Evolutionary conservation across 495 filamentous ascomycete species (phyloP), one percentile per base, ranked within the genome.

Genomic region (Parmelia sp.): DNA sequence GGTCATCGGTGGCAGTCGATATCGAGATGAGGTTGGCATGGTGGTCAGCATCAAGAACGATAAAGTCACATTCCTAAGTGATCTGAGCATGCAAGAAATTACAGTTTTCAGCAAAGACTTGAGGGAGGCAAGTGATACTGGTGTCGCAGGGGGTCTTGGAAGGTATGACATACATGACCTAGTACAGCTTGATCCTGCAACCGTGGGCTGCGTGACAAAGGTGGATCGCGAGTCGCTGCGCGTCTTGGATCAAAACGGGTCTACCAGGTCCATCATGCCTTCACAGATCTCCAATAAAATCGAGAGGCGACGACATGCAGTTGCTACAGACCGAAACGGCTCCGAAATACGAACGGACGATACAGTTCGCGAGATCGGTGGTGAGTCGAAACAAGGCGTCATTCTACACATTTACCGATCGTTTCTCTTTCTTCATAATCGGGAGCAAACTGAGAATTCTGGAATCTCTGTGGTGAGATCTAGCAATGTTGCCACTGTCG

Each of bases 21-120:
- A 88, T 73, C 83, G 87, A 61, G 94, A 97, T 69, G 95, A 97
- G 75, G 85, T 96, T 56, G 95, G 95, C 70, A 96, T 97, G 89
- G 92, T 99, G 17, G 90, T 96, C 53, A 88, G 90, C 72, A 94
- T 96, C 65, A 86, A 84, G 65, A 88, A 92, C 36, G 95, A 97
- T 72, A 85, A 87, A 27, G 92, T 99, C 55, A 97, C 95, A 2
- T 76, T 99, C 60, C 76, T 97, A 36, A 95, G 88, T 60, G 95
- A 99, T 75, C 87, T 92, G 69, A 92, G 82, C 60, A 91, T 92
- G 76, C 85, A 87, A 60, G 95, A 97, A 74, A 90, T 99, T 64
- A 97, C 92, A 0, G 93, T 99, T 4, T 99, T 99, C 78, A 96
- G 92, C 76, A 96, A 96, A 70, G 95, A 99, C 74, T 79, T 99